phyloP scores from a whole-genome alignment of 768 basidiomycete species.

The Tricholoma furcatifolium region DNA sequence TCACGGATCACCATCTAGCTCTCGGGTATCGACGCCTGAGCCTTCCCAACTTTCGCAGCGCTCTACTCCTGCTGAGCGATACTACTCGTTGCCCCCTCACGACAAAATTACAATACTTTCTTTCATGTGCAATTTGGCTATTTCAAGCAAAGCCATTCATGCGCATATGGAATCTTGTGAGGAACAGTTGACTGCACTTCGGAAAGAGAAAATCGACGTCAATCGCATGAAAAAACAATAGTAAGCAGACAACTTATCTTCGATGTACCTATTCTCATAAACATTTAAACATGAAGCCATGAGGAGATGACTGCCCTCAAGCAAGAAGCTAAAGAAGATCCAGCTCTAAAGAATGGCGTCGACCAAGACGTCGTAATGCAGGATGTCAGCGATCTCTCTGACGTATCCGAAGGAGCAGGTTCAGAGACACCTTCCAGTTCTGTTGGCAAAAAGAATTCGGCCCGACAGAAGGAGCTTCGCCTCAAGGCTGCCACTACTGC shows the following conservation, averaged over 20 bases:
- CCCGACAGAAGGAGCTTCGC: conserved; percentile 52
- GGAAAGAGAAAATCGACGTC: conserved; percentile 95
- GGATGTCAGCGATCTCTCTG: conserved; percentile 73
- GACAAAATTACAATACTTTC: conserved; percentile 85
- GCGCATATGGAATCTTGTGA: conserved; percentile 89
- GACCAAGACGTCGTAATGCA: conserved; percentile 62
- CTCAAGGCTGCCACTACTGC: conserved; percentile 54
- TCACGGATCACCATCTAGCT: conserved; percentile 41
- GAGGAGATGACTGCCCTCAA: conserved; percentile 73
- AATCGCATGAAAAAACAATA: conserved; percentile 86
- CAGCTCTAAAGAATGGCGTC: conserved; percentile 40
- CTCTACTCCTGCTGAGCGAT: conserved; percentile 65
- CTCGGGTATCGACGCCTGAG: conserved; percentile 47
- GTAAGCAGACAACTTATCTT: conserved; percentile 48
- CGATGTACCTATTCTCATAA: conserved; percentile 8
- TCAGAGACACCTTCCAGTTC: conserved; percentile 57
- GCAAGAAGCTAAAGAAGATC: conserved; percentile 54
- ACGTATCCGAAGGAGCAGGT: conserved; percentile 63
- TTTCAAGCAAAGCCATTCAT: conserved; percentile 88
- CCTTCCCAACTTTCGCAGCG: conserved; percentile 37
- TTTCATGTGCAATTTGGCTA: conserved; percentile 87
- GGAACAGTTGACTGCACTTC: conserved; percentile 82
- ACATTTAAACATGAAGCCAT: conserved; percentile 37
- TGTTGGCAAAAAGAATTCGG: conserved; percentile 41
- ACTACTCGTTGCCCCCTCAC: conserved; percentile 65